phyloP scores from a whole-genome alignment of 2,329 filamentous ascomycete species.

The Diaporthe ampelina region DNA sequence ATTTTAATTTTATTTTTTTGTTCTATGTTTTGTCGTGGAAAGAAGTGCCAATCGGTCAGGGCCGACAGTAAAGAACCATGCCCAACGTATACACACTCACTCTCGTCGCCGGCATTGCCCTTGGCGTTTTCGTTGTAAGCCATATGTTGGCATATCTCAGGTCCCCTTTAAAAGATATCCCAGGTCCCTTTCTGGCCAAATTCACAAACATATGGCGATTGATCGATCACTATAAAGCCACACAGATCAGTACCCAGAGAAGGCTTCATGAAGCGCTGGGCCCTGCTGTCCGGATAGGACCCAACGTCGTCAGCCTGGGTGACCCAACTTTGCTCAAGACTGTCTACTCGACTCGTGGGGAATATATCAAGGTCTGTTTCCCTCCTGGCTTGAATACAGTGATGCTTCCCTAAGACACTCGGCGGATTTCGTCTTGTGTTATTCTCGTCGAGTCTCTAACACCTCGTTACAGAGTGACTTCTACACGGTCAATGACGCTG shows the following conservation, averaged over 20 bases:
- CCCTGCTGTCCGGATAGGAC: slow-evolving; percentile 36
- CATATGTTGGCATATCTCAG: slow-evolving; percentile 14
- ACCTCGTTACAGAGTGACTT: slow-evolving; percentile 8
- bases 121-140: slow-evolving; percentile 12
- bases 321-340: slow-evolving; percentile 34
- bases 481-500: slow-evolving; percentile 34
- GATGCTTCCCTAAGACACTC: too few species aligned
- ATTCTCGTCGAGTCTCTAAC: not conserved
- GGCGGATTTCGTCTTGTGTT: too few species aligned
- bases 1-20: too few species aligned
- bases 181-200: slow-evolving; percentile 27
- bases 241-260: slow-evolving; percentile 26
- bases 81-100: not conserved
- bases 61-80: not conserved
- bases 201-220: slow-evolving; percentile 36
- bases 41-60: not conserved
- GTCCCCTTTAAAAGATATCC: slow-evolving; percentile 26
- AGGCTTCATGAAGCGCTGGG: not conserved
- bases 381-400: too few species aligned
- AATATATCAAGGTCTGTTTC: not conserved
- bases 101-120: slow-evolving; percentile 3
- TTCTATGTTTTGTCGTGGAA: too few species aligned
- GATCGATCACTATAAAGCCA: slow-evolving; percentile 28
- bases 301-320: slow-evolving; percentile 32
- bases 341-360: slow-evolving; percentile 37